phyloP scores from a whole-genome alignment of 495 filamentous ascomycete genomes.

The Talaromyces trachyspermus region DNA sequence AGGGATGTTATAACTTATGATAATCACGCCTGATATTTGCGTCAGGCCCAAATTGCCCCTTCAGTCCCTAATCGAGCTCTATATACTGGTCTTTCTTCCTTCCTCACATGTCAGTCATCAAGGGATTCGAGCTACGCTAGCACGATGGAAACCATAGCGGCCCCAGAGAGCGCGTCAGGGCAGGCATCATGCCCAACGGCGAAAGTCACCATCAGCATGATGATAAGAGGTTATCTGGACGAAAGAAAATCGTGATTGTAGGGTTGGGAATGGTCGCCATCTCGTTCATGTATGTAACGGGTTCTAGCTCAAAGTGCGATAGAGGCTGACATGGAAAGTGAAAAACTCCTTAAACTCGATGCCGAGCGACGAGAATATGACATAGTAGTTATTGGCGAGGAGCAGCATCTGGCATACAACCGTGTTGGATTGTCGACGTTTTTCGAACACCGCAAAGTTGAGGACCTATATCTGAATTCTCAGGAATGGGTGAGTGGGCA shows the following conservation, averaged over 20 bases:
- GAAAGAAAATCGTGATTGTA: constrained; percentile 76
- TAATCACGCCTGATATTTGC: too few species aligned
- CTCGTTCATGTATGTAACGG: constrained; percentile 68
- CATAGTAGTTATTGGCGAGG: constrained; percentile 87
- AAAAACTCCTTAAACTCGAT: constrained; percentile 87
- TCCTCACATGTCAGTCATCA: too few species aligned
- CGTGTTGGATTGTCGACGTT: constrained; percentile 91
- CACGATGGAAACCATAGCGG: too few species aligned
- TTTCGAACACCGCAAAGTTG: constrained; percentile 84
- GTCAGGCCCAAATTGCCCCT: too few species aligned
- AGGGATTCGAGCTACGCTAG: too few species aligned
- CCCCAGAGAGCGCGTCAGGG: too few species aligned
- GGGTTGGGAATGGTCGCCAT: constrained; percentile 96
- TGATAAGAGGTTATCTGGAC: constrained; percentile 10
- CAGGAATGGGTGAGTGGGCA: constrained; percentile 67
- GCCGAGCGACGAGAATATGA: constrained; percentile 69
- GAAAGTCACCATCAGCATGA: constrained; percentile 1
- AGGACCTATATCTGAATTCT: constrained; percentile 86
- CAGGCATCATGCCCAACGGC: background rate
- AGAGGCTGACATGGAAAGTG: constrained; percentile 37
- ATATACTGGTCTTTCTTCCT: too few species aligned
- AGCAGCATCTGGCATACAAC: constrained; percentile 89
- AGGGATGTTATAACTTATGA: too few species aligned
- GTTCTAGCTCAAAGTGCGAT: background rate
- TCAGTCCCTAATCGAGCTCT: too few species aligned